Evolutionary conservation across 1,284 basidiomycete species (phyloP).

Genomic region (Volvariella volvacea): DNA sequence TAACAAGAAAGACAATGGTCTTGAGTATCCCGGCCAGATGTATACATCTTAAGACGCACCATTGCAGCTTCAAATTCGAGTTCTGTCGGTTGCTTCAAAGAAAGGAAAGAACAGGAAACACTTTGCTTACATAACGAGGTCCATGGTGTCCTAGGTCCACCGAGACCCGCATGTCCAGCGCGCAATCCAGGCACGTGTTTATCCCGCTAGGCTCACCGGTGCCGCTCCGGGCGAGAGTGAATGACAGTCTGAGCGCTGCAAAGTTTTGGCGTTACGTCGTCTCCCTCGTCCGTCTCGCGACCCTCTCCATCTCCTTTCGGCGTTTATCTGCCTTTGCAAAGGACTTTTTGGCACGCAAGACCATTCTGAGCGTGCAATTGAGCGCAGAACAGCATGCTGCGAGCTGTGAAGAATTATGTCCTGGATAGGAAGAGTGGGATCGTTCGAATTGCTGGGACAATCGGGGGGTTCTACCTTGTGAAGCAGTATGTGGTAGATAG

Average conservation of each 20-base stretch:
- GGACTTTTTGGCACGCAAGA: too few relatives aligned
- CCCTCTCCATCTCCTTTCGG: too few relatives aligned
- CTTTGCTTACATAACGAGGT: slow-evolving; percentile 1
- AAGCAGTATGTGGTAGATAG: slow-evolving; percentile 59
- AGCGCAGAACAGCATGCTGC: slow-evolving; percentile 23
- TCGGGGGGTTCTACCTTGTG: slow-evolving; percentile 66
- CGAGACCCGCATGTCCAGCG: too few relatives aligned
- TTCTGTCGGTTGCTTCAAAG: background rate
- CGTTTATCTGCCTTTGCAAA: too few relatives aligned
- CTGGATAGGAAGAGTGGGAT: slow-evolving; percentile 42
- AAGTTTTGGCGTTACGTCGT: too few relatives aligned
- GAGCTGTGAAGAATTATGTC: slow-evolving; percentile 36
- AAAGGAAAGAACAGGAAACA: background rate
- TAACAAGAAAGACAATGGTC: background rate
- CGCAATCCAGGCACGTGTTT: slow-evolving; percentile 10
- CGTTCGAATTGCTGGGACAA: slow-evolving; percentile 25
- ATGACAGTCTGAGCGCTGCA: too few relatives aligned
- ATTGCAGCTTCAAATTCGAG: slow-evolving; percentile 12
- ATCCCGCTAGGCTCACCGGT: too few relatives aligned
- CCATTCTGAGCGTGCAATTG: too few relatives aligned
- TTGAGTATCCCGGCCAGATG: background rate
- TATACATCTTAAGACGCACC: slow-evolving; percentile 19
- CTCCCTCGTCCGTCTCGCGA: too few relatives aligned
- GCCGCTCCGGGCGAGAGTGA: too few relatives aligned
- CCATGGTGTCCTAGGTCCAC: too few relatives aligned